Evolutionary conservation across 2,329 filamentous ascomycete species (phyloP), one percentile per base, ranked within the genome.

Genomic region (Stachybotrys elegans): DNA sequence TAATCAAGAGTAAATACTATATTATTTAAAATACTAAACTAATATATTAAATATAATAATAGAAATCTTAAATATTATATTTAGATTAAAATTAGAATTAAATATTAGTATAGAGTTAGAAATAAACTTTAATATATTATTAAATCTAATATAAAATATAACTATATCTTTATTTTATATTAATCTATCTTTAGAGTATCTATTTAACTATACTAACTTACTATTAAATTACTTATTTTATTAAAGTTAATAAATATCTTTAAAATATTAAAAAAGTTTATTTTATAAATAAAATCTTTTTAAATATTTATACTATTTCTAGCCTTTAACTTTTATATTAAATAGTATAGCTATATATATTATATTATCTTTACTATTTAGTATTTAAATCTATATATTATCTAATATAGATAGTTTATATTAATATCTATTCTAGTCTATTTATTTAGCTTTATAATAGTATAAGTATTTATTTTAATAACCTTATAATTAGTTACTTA

Each of bases 401-500:
- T 36, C 7, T 36, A 36, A 35, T 36, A 43, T 43, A 43, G 20
- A 43, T 9, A n/a, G 36, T 20, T 37, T 43, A 43, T 36, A 17
- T 20, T 31, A 27, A 27, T 41, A 41, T 27, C n/a, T 42, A 31
- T 32, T 19, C 34, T 19, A 22, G 14, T 31, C n/a, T n/a, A n/a
- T 45, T 27, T 20, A 32, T 23, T 22, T 39, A 8, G 23, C 20
- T 21, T 35, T 20, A 40, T 6, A 7, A 16, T 39, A 40, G n/a
- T 41, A 45, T 45, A 41, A 23, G 17, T 41, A 45, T 41, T 41
- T 29, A 29, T 9, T 29, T 29, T 35, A 35, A 42, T 35, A 19
- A 37, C n/a, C 37, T 35, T 35, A 42, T 23, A 23, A 12, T 42
- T 29, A 16, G 37, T 36, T 35, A 45, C n/a, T 25, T 22, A 22